Evolutionary conservation across 495 filamentous ascomycete species (phyloP), one percentile per base, ranked within the genome.

Genomic region (Aspergillus campestris): DNA sequence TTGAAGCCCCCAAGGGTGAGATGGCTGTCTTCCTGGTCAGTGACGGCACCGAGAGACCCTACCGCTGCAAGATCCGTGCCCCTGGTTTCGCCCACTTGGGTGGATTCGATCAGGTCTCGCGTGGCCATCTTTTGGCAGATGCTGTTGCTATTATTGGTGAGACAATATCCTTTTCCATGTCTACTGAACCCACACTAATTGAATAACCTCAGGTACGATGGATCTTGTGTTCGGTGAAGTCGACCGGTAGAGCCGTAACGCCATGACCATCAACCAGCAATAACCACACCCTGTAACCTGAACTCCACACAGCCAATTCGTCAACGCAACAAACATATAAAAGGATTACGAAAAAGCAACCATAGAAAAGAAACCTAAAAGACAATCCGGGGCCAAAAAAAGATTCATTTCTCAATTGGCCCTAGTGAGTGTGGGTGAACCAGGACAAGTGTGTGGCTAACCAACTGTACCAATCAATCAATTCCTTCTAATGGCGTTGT

Each of bases 21-120:
- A 99, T 99, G 92, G 92, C 83, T 60, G 92, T 99, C 30, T 99
- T 82, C 64, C 69, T 99, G n/a, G 94, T 99, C 49, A 88, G 83
- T 63, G 92, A 99, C 63, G 92, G 92, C 41, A 92, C 79, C 58
- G 92, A 99, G 77, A 74, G 92, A 49, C 92, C 92, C 34, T 99
- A 99, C 72, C 78, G 94, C 55, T 95, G 94, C 69, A 94, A 96
- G 76, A 95, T 99, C 57, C 80, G 92, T 53, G 90, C 94, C 31
- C 92, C 92, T 32, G 92, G 92, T 44, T 99, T 99, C 57, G 94
- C 92, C 38, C 92, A 99, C 77, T 70, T 99, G 61, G 80, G 80
- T 51, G 87, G 87, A 47, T 95, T 99, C 60, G 92, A 99, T 63
- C 90, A 96, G 59, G 74, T 99, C 31, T 79, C 80, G 36, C 82